Evolutionary conservation across 1,284 basidiomycete species (phyloP), one percentile per base, ranked within the genome.

Genomic region (Ustilago nuda): DNA sequence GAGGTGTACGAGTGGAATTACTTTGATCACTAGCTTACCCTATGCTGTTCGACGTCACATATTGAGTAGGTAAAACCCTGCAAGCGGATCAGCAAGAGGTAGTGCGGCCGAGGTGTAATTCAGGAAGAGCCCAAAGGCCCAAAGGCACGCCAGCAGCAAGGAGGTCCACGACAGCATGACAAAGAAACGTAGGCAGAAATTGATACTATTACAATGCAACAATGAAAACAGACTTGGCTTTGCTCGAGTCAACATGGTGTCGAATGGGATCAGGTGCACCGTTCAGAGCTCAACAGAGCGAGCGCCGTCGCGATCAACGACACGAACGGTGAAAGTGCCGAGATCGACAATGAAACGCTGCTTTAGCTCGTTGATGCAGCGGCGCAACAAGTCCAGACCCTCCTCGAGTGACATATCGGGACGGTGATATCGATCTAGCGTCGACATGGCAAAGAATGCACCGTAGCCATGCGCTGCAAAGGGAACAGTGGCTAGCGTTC

Each of bases 401-500:
- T 97, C 93, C 77, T 94, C 93, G 30, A 95, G 87, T 1, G 89
- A 86, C 55, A 92, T 93, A 64, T 93, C 91, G 0, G 94, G 94
- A 82, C 93, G 89, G 83, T 95, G 94, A 58, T 82, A 85, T 17
- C 83, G 89, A 85, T 99, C 96, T 73, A 99, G 89, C 82, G 95
- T 93, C 89, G 92, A 92, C 81, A 98, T 88, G 23, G 91, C 92
- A 86, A 99, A 96, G 87, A 95, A 96, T 69, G 92, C 91, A 43
- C 94, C 96, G 85, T 98, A 95, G 1, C 96, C 97, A 85, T 98
- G 96, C 0, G 95, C 95, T 8, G 92, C 95, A 86, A 95, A 99
- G 0, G 95, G 95, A 6, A 98, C 93, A 57, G 91, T 90, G 2
- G 91, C 91, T 82, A 93, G 89, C 8, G 96, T 97, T 43, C 96